Evolutionary conservation across 1,139 yeast species (phyloP), one percentile per base, ranked within the genome.

Genomic region (Hansenula sp.): DNA sequence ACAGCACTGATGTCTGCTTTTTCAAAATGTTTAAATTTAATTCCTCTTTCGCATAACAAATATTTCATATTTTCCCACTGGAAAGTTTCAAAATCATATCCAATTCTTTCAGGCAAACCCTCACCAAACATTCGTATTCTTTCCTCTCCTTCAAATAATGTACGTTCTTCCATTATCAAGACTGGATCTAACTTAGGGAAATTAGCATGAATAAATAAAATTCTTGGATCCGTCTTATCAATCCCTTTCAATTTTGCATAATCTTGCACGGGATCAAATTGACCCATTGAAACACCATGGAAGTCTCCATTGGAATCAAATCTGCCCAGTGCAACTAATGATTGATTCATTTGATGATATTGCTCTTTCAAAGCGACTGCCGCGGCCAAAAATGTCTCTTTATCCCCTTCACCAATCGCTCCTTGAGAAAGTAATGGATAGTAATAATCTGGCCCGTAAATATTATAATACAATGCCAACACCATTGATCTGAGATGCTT

Each of bases 391-490:
- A 84, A 87, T 0, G 95, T 85, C 59, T 87, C 96, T 60, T 86
- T 87, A 61, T 87, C 95, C 44, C 95, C 95, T 65, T 85, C 91
- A 25, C 96, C 95, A 41, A 80, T 82, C 0, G 84, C 77, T 8
- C 89, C 89, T 63, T 85, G 94, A 2, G 90, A 80, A 41, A 87
- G 74, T 40, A 87, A 71, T 13, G 90, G 38, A 18, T 36, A 36
- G 12, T 27, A 36, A 17, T 17, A 27, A n/a, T 36, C 32, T 12
- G 38, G 38, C 90, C 95, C 95, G 58, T 77, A 81, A 32, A 84
- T 63, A 57, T 86, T 87, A 63, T 86, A 87, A 63, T 84, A 86
- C 31, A 84, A 65, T 1, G 93, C 77, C 44, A 87, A 64, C 36
- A 85, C 57, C 45, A 86, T 63, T 3, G 85, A 76, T 51, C 74